Evolutionary conservation across 768 basidiomycete species (phyloP), one percentile per base, ranked within the genome.

Genomic region (Mycena sanguinolenta): DNA sequence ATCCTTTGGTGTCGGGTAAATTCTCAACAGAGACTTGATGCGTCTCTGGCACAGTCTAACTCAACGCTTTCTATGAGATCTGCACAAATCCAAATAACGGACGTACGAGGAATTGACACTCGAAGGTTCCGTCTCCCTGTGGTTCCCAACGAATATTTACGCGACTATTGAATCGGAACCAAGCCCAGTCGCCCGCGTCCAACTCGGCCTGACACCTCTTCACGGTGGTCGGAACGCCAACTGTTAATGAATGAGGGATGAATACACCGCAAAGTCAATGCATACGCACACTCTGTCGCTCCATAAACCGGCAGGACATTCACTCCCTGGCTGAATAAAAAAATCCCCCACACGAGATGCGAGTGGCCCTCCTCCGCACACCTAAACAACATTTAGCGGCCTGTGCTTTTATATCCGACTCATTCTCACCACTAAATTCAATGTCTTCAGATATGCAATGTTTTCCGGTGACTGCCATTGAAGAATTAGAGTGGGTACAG

Each of bases 401-500:
- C 25, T 39, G 19, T n/a, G 19, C 3, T 65, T 74, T 74, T 19
- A n/a, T 14, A 25, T 57, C 7, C 0, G 17, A 42, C 68, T 39
- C 75, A 69, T 38, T 75, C 79, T n/a, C 57, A 81, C 79, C 49
- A 80, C 67, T 36, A 77, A 42, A 44, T 74, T 72, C 58, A 82
- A 57, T 14, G 72, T 76, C 25, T 70, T 67, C 13, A 82, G 75
- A 21, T 77, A 74, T 1, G 75, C 75, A 25, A 83, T 67, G 14
- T 73, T 69, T 27, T 77, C 72, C 17, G 74, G 59, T 10, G 77
- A 76, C 63, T 79, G 75, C 82, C 85, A 85, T 53, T 80, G 75
- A 50, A 85, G 79, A 4, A 87, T 63, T 13, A 87, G 74, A 0
- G 82, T 53, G 0, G 86, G 85, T 23, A 85, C 81, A 0, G 75